A percentile compares a stretch with the other conserved stretches of the same genome.
Conservation (phyloP, 306 rosid genomes). For the Casuarina equisetifolia region DNA sequence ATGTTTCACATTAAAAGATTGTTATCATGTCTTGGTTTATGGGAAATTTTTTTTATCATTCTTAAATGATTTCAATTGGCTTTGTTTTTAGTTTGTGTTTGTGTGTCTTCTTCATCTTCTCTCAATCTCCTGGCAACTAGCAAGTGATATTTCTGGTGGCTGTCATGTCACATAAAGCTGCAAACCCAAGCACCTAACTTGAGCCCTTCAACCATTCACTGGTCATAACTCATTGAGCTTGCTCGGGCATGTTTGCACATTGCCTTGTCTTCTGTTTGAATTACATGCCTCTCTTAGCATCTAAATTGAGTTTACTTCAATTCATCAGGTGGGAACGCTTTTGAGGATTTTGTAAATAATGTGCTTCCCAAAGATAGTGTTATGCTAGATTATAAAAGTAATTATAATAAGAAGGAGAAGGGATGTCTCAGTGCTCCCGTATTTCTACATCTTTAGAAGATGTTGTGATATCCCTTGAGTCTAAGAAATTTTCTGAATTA, state of each 20-base stretch:
- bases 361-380: not conserved
- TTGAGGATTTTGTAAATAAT: conserved; percentile 4
- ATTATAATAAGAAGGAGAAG: not conserved
- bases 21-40: not conserved
- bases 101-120: not conserved
- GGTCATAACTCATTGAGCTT: not conserved
- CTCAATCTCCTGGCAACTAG: not conserved
- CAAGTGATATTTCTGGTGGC: not conserved
- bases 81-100: too few relatives aligned
- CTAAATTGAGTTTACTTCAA: not conserved
- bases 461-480: not conserved
- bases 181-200: not conserved
- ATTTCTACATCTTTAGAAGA: not conserved
- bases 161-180: not conserved
- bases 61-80: not conserved
- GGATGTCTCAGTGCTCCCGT: not conserved
- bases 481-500: not conserved
- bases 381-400: not conserved
- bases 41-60: not conserved
- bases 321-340: not conserved
- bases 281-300: not conserved
- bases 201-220: not conserved
- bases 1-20: not conserved
- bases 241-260: not conserved
- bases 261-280: not conserved